Evolutionary conservation across 768 basidiomycete species (phyloP).

Genomic region (Lentinus brumalis): DNA sequence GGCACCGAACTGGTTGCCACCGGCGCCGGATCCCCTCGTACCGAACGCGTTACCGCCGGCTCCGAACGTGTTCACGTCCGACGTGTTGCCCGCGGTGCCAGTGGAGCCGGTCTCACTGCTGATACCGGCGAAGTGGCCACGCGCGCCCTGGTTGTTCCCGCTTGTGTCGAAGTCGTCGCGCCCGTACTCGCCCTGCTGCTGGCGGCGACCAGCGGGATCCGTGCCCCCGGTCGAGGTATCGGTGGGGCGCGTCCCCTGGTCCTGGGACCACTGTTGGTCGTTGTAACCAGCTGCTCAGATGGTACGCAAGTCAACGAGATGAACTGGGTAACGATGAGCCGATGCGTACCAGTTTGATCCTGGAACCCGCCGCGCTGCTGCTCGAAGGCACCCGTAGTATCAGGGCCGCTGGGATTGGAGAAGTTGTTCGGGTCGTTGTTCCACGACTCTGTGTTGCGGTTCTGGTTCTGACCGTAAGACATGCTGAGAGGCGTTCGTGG

Average conservation of each 20-base stretch:
- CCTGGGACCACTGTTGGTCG: background rate
- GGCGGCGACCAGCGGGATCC: background rate
- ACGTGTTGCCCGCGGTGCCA: conserved; percentile 18
- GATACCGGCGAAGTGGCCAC: conserved; percentile 8
- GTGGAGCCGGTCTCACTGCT: conserved; percentile 14
- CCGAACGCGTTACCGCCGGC: conserved; percentile 13
- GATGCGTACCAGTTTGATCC: background rate
- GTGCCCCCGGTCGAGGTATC: conserved; percentile 10
- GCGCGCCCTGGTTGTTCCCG: conserved; percentile 4
- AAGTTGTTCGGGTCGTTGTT: conserved; percentile 22
- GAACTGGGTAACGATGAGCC: background rate
- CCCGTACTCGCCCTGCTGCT: background rate
- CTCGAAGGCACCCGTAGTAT: conserved; percentile 3
- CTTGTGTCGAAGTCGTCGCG: background rate
- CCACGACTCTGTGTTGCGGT: conserved; percentile 22
- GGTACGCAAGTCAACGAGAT: background rate
- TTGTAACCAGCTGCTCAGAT: background rate
- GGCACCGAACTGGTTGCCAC: conserved; percentile 1
- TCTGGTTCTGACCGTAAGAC: conserved; percentile 9
- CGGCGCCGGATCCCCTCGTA: background rate
- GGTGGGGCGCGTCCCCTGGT: conserved; percentile 7
- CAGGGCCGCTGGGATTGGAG: conserved; percentile 12
- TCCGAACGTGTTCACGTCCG: conserved; percentile 13
- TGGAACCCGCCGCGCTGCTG: background rate
- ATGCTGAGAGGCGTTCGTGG: background rate